Evolutionary conservation across 345 rosid species (phyloP), one percentile per base, ranked within the genome.

Genomic region (Schrenkiella parvula): DNA sequence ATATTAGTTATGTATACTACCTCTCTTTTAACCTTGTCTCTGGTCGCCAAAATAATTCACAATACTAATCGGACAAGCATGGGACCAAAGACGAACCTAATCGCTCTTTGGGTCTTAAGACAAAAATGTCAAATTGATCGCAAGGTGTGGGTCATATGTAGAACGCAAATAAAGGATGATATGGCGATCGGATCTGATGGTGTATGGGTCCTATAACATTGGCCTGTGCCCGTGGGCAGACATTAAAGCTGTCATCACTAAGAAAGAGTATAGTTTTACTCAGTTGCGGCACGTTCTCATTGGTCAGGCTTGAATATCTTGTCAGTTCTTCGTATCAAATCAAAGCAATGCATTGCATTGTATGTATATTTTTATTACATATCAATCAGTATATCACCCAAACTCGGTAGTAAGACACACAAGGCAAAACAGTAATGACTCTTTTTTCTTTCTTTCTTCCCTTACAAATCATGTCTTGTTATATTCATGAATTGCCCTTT

Each of bases 151-250:
- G 64, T 25, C 70, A 9, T 8, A 54, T 17, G 14, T 0, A 2
- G 26, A 60, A 71, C 22, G 19, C 21, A 48, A 60, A 73, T 22
- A 56, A n/a, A 21, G 57, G 72, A 74, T 66, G 68, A 74, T 46
- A 68, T 74, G 78, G 78, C 57, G 57, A 75, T 75, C 64, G 41
- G 73, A 74, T 74, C 68, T 67, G 56, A 68, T 60, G 69, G 64
- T 43, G 37, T 14, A 60, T 52, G 64, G 79, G 79, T 34, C 74
- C 68, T n/a, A 51, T 5, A 26, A 68, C 74, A 75, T 32, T 42
- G 69, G 74, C 63, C 1, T 75, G 60, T 75, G 74, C 74, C 69
- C 79, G 79, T 75, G 79, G 74, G 74, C 79, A 75, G 64, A 68
- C 74, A 75, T 75, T 32, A 75, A 68, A 68, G 79, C 79, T 68